phyloP scores from a whole-genome alignment of 2,329 filamentous ascomycete genomes.

The Alternaria burnsii region DNA sequence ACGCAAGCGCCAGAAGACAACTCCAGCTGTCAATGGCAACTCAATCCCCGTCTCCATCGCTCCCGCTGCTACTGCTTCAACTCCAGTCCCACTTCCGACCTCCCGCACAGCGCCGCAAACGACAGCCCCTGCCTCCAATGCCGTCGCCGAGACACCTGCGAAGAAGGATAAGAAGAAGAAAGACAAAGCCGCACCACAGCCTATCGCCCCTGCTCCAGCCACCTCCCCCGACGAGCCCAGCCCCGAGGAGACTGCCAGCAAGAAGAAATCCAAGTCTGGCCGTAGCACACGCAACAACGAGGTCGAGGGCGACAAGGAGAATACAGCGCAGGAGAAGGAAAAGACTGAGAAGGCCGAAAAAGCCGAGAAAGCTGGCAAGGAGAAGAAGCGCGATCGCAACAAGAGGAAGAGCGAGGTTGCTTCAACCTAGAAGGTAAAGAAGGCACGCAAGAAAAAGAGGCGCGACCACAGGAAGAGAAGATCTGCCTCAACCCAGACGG shows the following conservation, averaged over 20 bases:
- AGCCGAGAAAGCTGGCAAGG: constrained; percentile 20
- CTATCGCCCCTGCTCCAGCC: constrained; percentile 39
- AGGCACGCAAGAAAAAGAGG: constrained; percentile 39
- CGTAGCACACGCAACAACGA: constrained; percentile 47
- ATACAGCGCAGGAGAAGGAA: constrained; percentile 26
- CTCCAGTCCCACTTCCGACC: constrained; percentile 40
- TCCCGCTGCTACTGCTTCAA: constrained; percentile 25
- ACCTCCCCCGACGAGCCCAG: constrained; percentile 33
- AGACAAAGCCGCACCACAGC: constrained; percentile 35
- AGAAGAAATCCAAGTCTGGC: constrained; percentile 48
- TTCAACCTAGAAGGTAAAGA: constrained; percentile 27
- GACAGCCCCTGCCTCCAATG: constrained; percentile 18
- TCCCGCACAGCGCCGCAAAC: constrained; percentile 23
- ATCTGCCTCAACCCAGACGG: constrained; percentile 31
- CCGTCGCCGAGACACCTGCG: constrained; percentile 28
- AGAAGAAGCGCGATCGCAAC: constrained; percentile 46
- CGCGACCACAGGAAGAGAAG: constrained; percentile 45
- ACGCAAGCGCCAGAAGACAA: constrained; percentile 52
- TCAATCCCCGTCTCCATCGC: constrained; percentile 24
- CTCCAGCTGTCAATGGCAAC: constrained; percentile 36
- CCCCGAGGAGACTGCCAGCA: constrained; percentile 43
- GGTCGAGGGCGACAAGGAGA: constrained; percentile 39
- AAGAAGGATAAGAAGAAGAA: constrained; percentile 51
- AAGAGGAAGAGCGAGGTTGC: constrained; percentile 48
- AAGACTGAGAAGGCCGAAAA: constrained; percentile 4